Conservation (phyloP, 352 stramenopile species). For the Hyphochytrium catenoides region DNA sequence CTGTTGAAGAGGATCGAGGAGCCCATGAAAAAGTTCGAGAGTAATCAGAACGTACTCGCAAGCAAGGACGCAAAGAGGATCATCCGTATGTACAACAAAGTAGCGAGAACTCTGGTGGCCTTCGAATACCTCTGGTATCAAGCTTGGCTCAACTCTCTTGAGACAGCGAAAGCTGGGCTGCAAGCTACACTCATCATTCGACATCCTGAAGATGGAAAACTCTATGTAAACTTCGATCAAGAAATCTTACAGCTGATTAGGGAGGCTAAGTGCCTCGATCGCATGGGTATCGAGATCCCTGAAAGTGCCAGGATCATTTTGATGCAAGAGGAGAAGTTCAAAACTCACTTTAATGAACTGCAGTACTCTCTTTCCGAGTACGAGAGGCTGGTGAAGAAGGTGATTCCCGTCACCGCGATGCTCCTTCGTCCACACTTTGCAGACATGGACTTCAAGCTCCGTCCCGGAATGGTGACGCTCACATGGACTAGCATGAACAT, state of each 20-base stretch:
- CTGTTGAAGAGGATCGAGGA: conserved; percentile 95
- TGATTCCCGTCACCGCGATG: conserved; percentile 90
- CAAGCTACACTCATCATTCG: conserved; percentile 95
- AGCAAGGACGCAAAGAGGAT: conserved; percentile 92
- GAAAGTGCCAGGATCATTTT: conserved; percentile 93
- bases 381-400: conserved; percentile 84
- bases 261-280: conserved; percentile 90
- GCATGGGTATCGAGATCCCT: conserved; percentile 94
- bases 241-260: conserved; percentile 93
- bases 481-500: conserved; percentile 99
- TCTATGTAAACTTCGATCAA: conserved; percentile 97
- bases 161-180: conserved; percentile 87
- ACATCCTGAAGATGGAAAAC: conserved; percentile 90
- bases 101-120: conserved; percentile 85
- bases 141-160: conserved; percentile 91
- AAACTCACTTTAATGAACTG: conserved; percentile 93
- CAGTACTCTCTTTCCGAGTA: conserved; percentile 92
- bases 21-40: conserved; percentile 97
- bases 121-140: conserved; percentile 99
- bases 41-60: conserved; percentile 87
- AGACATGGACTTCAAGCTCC: conserved; percentile 96
- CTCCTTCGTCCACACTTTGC: conserved; percentile 86
- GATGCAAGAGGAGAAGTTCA: conserved; percentile 96
- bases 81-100: conserved; percentile 99
- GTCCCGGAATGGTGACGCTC: conserved; percentile 94